Base-by-base conservation (phyloP, 179 eudicot genomes). In the Carnegiea gigantea region DNA sequence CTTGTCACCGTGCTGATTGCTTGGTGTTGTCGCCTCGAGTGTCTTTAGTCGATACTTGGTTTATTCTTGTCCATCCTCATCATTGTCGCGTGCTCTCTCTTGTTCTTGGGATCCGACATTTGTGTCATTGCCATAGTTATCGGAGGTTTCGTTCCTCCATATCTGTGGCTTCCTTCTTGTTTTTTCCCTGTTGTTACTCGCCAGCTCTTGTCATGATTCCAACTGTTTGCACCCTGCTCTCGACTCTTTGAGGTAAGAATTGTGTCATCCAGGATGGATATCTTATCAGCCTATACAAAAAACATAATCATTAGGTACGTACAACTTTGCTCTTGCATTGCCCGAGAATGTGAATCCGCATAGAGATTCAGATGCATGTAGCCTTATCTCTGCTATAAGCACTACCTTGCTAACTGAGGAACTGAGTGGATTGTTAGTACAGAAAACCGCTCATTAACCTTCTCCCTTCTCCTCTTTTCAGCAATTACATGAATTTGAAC, bases 241-340 rank as follows among this genome's bases (percentile, higher is more conserved):
- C 88, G 9, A 93, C 70, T 87, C 86, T 77, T 80, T 88, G 10
- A 93, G 79, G 82, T 93, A 91, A 28, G 86, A 76, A 93, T 92
- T 46, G 97, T 91, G 23, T 89, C 86, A 78, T 92, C 95, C 1
- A 93, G 94, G 74, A 93, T 75, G 40, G 95, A 90, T 62, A 91
- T 87, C 77, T 92, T 89, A 81, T 91, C 95, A 75, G 83, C 90
- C 97, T 92, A 84, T 81, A 85, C 49, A 59, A 78, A 21, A 70
- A 38, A 68, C 4, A 38, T 48, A 24, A 51, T 23, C 68, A 2
- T 62, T 2, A n/a, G 36, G 36, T 33, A 3, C 3, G 12, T 24
- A 23, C 7, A 23, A 20, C 62, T 57, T 57, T 23, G 62, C 0
- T 10, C 8, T 51, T 10, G n/a, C n/a, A 3, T 11, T 51, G 9